Percentiles rank a stretch among this genome's conserved stretches.
These are phyloP conservation scores for Backusella tuberculispora DNA, from an alignment of 192 early-diverging fungal genomes.

Conservation along the genomic window DNA sequence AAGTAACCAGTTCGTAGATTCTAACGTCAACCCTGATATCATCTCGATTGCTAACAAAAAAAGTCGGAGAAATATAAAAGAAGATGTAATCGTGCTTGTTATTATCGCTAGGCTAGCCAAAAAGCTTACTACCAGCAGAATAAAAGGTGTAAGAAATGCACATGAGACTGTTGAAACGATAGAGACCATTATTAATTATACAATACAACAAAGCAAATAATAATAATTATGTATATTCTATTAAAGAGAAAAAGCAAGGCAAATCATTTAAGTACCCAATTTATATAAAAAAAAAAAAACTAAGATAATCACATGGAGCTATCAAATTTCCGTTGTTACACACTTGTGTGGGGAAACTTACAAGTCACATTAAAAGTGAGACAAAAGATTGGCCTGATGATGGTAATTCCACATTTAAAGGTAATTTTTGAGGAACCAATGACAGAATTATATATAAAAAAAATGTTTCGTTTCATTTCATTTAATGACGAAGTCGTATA, in stretches of 20 bases:
- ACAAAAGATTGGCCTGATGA: conserved; percentile 15
- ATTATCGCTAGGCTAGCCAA: conserved; percentile 20
- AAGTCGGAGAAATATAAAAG: conserved; percentile 24
- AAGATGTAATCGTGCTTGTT: conserved; percentile 29
- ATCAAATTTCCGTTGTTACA: conserved; percentile 13
- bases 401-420: not conserved
- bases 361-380: conserved; percentile 4
- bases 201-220: not conserved
- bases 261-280: conserved; percentile 9
- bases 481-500: conserved; percentile 7
- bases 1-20: conserved; percentile 28
- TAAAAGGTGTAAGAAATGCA: conserved; percentile 13
- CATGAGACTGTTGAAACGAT: conserved; percentile 15
- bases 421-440: conserved; percentile 16
- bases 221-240: conserved; percentile 5
- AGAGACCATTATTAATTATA: conserved; percentile 9
- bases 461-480: not conserved
- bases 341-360: not conserved
- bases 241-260: conserved; percentile 10
- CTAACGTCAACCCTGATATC: conserved; percentile 19
- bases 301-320: conserved; percentile 11
- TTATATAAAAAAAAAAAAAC: conserved; percentile 9
- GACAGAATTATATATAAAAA: not conserved
- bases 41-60: conserved; percentile 21
- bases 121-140: conserved; percentile 5